Conservation (phyloP, 1,284 basidiomycete genomes). For the Naganishia albida region DNA sequence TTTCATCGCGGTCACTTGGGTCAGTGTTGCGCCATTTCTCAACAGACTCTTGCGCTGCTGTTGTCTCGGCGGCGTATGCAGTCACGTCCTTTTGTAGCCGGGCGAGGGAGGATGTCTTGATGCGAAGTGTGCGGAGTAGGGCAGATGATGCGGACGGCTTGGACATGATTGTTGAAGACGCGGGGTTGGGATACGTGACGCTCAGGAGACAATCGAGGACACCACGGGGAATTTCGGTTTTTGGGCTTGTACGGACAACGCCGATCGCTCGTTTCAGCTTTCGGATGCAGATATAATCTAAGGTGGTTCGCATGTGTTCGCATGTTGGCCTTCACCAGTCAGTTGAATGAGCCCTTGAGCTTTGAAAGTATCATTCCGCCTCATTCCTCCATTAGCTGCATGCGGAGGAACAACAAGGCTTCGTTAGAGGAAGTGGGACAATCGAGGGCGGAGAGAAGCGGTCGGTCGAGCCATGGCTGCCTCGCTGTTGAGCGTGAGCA, state of each 20-base stretch:
- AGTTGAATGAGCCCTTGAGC: too few species aligned
- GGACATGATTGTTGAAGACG: neutral
- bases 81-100: slow-evolving; percentile 19
- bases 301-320: too few species aligned
- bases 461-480: too few species aligned
- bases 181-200: neutral
- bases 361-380: too few species aligned
- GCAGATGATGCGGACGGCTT: slow-evolving; percentile 8
- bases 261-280: neutral
- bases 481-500: too few species aligned
- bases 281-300: too few species aligned
- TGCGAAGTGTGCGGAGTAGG: slow-evolving; percentile 18
- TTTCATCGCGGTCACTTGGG: slow-evolving; percentile 10
- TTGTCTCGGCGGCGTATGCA: slow-evolving; percentile 15
- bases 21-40: slow-evolving; percentile 21
- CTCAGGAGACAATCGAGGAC: neutral
- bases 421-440: too few species aligned
- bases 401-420: too few species aligned
- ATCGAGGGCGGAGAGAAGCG: too few species aligned
- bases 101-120: slow-evolving; percentile 16
- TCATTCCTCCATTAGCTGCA: too few species aligned
- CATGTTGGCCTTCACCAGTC: too few species aligned
- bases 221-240: neutral
- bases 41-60: neutral
- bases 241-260: neutral